A percentile compares a stretch with the other conserved stretches of the same genome.
These are phyloP conservation scores for Coemansia sp. DNA, from an alignment of 192 early-diverging fungal genomes.

Conservation along the genomic window DNA sequence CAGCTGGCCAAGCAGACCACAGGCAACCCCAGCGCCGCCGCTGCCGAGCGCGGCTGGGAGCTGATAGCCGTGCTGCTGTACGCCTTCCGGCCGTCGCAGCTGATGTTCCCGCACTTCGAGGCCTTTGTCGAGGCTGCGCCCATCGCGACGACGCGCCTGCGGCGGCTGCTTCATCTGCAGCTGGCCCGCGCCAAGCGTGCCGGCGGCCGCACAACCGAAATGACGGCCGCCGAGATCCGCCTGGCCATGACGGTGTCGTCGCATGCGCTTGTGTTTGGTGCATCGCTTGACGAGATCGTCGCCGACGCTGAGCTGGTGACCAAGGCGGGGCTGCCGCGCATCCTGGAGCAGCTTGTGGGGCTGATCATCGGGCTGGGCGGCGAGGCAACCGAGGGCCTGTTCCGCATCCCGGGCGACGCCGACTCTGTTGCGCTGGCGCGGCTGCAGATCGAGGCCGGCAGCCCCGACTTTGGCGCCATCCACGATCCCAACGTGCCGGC, in stretches of 20 bases:
- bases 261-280: constrained; percentile 86
- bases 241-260: constrained; percentile 80
- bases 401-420: constrained; percentile 91
- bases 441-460: constrained; percentile 79
- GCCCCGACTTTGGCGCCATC: constrained; percentile 70
- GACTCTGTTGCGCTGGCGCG: constrained; percentile 77
- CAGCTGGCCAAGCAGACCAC: constrained; percentile 90
- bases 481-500: constrained; percentile 90
- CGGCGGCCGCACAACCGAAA: constrained; percentile 70
- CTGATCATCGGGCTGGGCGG: constrained; percentile 77
- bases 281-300: constrained; percentile 83
- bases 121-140: constrained; percentile 62
- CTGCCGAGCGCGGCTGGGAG: constrained; percentile 82
- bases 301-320: constrained; percentile 48
- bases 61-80: constrained; percentile 78
- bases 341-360: constrained; percentile 79
- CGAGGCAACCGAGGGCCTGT: constrained; percentile 85
- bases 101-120: constrained; percentile 81
- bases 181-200: constrained; percentile 77
- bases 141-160: constrained; percentile 13
- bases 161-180: constrained; percentile 54
- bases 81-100: constrained; percentile 89
- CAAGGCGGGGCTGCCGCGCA: constrained; percentile 62
- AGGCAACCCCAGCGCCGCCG: constrained; percentile 62
- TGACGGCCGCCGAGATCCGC: constrained; percentile 65